Percentiles rank a stretch among this genome's conserved stretches.
These are phyloP conservation scores for Fusarium sarcochroum DNA, from an alignment of 2,329 filamentous ascomycete species.

Conservation along the genomic window DNA sequence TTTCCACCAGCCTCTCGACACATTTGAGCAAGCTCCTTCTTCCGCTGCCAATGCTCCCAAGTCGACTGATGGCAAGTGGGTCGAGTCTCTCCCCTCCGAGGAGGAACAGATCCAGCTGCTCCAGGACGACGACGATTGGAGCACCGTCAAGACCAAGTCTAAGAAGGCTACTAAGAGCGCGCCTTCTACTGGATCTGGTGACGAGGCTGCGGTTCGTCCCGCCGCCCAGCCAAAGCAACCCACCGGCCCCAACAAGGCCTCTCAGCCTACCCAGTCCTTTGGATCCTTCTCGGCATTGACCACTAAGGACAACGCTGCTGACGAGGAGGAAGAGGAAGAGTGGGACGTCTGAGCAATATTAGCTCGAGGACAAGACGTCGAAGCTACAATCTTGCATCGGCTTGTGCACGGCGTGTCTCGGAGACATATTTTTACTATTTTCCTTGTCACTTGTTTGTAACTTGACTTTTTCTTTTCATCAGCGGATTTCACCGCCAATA, in stretches of 20 bases:
- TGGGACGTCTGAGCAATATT: slow-evolving; percentile 63
- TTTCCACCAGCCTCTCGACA: slow-evolving; percentile 68
- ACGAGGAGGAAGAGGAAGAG: slow-evolving; percentile 62
- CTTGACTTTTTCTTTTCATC: slow-evolving; percentile 42
- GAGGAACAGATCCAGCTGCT: slow-evolving; percentile 74
- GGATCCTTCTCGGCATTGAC: slow-evolving; percentile 66
- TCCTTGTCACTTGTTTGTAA: slow-evolving; percentile 31
- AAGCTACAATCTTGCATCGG: slow-evolving; percentile 1
- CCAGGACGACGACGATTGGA: slow-evolving; percentile 69
- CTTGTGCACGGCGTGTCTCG: slow-evolving; percentile 27
- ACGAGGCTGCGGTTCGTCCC: slow-evolving; percentile 52
- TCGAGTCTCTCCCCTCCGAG: slow-evolving; percentile 68
- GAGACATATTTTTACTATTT: slow-evolving; percentile 22
- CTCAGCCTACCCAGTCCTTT: slow-evolving; percentile 56
- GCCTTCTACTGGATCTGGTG: slow-evolving; percentile 53
- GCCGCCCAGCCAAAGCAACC: slow-evolving; percentile 52
- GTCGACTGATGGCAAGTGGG: slow-evolving; percentile 60
- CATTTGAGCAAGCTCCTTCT: slow-evolving; percentile 61
- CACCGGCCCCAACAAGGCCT: slow-evolving; percentile 43
- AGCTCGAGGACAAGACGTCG: neutral
- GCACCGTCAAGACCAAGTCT: slow-evolving; percentile 68
- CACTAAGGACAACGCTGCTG: slow-evolving; percentile 57
- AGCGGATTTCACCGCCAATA: slow-evolving; percentile 30
- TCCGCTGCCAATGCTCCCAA: slow-evolving; percentile 51
- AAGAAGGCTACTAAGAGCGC: slow-evolving; percentile 60